phyloP scores from a whole-genome alignment of 345 rosid genomes.

The Citrus hindsii region DNA sequence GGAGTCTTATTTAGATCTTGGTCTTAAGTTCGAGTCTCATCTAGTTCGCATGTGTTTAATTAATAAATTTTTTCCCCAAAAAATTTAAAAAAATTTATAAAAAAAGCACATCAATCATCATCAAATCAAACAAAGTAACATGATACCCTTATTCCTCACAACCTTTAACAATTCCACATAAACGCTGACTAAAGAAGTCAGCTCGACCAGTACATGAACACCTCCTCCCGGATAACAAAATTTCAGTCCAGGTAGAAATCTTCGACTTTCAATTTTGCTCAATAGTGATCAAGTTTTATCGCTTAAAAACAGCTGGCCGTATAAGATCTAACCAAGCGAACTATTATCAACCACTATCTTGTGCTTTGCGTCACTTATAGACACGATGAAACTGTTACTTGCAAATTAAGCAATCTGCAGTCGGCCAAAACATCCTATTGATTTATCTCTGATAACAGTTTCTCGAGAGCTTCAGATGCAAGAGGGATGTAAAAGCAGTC shows the following conservation, averaged over 20 bases:
- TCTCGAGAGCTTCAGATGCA: constrained; percentile 58
- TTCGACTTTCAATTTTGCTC: background rate
- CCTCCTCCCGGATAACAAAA: too few species aligned
- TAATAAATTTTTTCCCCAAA: too few species aligned
- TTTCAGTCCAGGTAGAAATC: background rate
- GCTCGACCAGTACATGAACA: too few species aligned
- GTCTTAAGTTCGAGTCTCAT: too few species aligned
- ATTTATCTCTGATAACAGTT: constrained; percentile 59
- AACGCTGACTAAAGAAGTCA: too few species aligned
- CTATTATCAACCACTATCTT: background rate
- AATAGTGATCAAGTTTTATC: background rate
- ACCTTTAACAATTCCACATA: too few species aligned
- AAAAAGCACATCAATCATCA: too few species aligned
- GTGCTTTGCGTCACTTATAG: background rate
- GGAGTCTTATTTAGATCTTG: too few species aligned
- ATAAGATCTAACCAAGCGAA: background rate
- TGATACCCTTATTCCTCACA: too few species aligned
- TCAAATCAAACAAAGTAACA: too few species aligned
- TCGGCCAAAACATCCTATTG: constrained; percentile 19
- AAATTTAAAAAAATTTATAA: too few species aligned
- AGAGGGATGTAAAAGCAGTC: constrained; percentile 84
- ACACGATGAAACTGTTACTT: background rate
- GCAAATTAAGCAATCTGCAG: background rate
- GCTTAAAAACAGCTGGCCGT: background rate
- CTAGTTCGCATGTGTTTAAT: too few species aligned